Evolutionary conservation across 1,284 basidiomycete genomes (phyloP).

Genomic region (Fomitiporia mediterranea): DNA sequence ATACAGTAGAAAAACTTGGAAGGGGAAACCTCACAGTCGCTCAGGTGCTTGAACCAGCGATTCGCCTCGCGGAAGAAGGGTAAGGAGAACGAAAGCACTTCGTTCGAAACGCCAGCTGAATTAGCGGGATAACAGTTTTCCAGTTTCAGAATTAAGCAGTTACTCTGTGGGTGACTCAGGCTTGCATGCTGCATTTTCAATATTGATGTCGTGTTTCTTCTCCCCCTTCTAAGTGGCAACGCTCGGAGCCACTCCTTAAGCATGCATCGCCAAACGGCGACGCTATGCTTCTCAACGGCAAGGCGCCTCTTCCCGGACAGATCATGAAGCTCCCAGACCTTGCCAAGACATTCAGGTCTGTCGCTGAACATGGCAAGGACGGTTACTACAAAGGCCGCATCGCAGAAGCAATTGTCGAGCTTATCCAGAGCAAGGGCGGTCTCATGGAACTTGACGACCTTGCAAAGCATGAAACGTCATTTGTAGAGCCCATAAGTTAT

Average conservation of each 20-base stretch:
- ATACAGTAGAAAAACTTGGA: constrained; percentile 81
- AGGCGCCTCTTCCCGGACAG: constrained; percentile 75
- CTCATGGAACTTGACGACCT: constrained; percentile 89
- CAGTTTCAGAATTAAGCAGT: constrained; percentile 76
- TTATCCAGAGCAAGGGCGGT: constrained; percentile 80
- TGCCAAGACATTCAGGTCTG: constrained; percentile 76
- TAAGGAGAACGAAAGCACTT: constrained; percentile 30
- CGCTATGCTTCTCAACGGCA: constrained; percentile 83
- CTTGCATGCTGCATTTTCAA: background rate
- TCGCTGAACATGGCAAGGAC: constrained; percentile 79
- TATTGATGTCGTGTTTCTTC: background rate
- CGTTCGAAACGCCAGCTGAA: background rate
- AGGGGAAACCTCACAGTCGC: constrained; percentile 73
- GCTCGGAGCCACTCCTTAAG: constrained; percentile 71
- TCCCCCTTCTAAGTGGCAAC: constrained; percentile 69
- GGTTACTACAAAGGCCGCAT: constrained; percentile 92
- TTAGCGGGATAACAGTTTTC: constrained; percentile 54
- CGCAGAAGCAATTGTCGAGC: constrained; percentile 85
- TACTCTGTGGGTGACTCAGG: constrained; percentile 39
- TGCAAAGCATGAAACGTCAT: constrained; percentile 68
- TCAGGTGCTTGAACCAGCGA: constrained; percentile 87
- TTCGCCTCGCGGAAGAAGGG: constrained; percentile 84
- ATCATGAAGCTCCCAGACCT: constrained; percentile 77
- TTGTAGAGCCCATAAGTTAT: constrained; percentile 89
- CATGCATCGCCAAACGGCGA: constrained; percentile 76